Percentiles rank a stretch among this genome's conserved stretches.
Evolutionary conservation across 1,139 yeast species (phyloP).

Genomic region (Arxiozyma telluris): DNA sequence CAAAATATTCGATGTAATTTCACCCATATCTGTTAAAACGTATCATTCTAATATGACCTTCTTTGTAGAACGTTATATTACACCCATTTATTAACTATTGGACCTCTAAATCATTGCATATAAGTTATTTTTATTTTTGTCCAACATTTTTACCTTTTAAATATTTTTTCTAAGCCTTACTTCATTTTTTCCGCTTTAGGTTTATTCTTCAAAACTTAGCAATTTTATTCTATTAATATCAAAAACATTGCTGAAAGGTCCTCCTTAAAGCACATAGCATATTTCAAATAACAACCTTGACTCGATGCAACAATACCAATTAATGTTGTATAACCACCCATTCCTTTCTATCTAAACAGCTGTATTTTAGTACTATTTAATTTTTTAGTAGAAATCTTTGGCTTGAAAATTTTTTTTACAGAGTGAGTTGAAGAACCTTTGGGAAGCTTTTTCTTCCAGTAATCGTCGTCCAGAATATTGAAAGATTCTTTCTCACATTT

Average conservation of each 20-base stretch:
- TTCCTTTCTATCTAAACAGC: background rate
- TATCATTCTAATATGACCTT: background rate
- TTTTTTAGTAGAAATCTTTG: background rate
- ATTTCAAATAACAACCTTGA: background rate
- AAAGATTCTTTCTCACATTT: background rate
- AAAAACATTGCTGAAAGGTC: background rate
- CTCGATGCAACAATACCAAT: background rate
- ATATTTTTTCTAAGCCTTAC: no score
- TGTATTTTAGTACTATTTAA: background rate
- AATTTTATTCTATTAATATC: background rate
- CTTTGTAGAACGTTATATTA: background rate
- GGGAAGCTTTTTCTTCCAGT: conserved; percentile 23
- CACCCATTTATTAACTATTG: background rate
- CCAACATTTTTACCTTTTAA: no score
- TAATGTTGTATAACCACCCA: no score
- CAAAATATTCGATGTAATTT: background rate
- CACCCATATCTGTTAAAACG: conserved; percentile 1
- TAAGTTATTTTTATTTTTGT: background rate
- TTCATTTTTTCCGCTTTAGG: no score
- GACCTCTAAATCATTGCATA: background rate
- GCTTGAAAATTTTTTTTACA: background rate
- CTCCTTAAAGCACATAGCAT: no score
- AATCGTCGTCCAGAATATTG: background rate
- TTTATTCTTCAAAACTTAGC: background rate
- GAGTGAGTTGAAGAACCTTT: conserved; percentile 3